Conservation (phyloP, 1,284 basidiomycete species). For the Heterobasidion occidentale region DNA sequence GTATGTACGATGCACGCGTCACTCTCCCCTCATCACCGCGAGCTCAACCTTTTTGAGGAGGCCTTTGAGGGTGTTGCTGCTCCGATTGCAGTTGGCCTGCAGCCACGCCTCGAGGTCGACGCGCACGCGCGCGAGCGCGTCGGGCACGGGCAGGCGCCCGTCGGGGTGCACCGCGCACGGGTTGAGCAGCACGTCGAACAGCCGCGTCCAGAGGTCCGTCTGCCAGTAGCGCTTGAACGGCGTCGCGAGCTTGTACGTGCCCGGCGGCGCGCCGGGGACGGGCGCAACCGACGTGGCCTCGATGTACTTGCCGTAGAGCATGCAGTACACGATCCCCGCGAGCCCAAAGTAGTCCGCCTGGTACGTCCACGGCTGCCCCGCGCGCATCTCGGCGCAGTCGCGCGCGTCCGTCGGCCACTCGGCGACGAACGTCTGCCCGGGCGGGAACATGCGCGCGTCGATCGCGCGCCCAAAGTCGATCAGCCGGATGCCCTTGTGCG, state of each 20-base stretch:
- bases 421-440: slow-evolving; percentile 73
- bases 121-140: slow-evolving; percentile 60
- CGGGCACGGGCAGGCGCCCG: slow-evolving; percentile 60
- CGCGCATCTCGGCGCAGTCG: slow-evolving; percentile 88
- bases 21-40: slow-evolving; percentile 15
- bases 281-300: slow-evolving; percentile 51
- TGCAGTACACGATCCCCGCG: slow-evolving; percentile 88
- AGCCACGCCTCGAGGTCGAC: slow-evolving; percentile 86
- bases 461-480: slow-evolving; percentile 97
- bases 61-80: slow-evolving; percentile 81
- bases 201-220: slow-evolving; percentile 71
- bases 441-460: slow-evolving; percentile 77
- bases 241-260: slow-evolving; percentile 60
- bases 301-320: slow-evolving; percentile 96
- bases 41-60: slow-evolving; percentile 75
- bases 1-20: background rate
- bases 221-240: slow-evolving; percentile 97
- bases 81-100: slow-evolving; percentile 73
- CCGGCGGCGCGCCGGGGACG: slow-evolving; percentile 22
- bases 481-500: slow-evolving; percentile 79
- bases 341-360: slow-evolving; percentile 96
- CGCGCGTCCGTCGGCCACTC: slow-evolving; percentile 85
- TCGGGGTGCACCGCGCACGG: slow-evolving; percentile 48
- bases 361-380: slow-evolving; percentile 82
- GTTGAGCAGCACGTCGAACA: slow-evolving; percentile 89